Evolutionary conservation across 805 yeast species (phyloP), one percentile per base, ranked within the genome.

Genomic region (Yamadazyma scolyti): DNA sequence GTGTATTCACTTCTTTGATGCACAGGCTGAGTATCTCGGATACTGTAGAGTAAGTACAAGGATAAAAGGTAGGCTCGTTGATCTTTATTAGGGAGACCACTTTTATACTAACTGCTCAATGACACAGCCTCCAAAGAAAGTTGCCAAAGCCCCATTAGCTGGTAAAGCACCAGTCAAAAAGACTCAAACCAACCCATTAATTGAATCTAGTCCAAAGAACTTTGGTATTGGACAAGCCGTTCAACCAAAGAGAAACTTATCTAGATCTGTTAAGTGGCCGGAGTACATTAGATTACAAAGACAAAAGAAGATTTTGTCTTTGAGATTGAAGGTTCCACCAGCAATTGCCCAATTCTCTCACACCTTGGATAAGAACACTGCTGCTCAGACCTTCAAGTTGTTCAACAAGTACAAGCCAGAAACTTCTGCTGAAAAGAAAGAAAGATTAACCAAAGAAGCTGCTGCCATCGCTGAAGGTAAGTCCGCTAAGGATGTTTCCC

Each of bases 361-460:
- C 73, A 82, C 88, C 59, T 78, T 90, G 69, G 98, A 90, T 83
- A 89, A 89, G 84, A 90, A 90, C 89, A 84, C 97, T 52, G 97
- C 98, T 60, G 75, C 96, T 58, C 94, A 85, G 73, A 76, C 95
- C 54, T 85, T 90, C 82, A 89, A 89, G 79, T 81, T 90, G 59
- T 82, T 90, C 77, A 88, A 88, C 94, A 90, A 93, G 78, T 90
- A 90, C 87, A 82, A 95, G 76, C 97, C 98, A 64, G 98, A 90
- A 79, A 85, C 96, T 50, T 61, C 80, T 61, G 82, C 88, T 64
- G 96, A 93, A 78, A 90, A 90, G 95, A 88, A 88, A 81, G 96
- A 87, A 77, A 89, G 98, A 79, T 82, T 90, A 62, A 82, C 93
- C 73, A 86, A 85, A 76, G 97, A 93, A 77, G 96, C 98, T 50